These are phyloP conservation scores for Mycocentrospora acerina DNA, from an alignment of 2,329 filamentous ascomycete species.

Conservation along the genomic window DNA sequence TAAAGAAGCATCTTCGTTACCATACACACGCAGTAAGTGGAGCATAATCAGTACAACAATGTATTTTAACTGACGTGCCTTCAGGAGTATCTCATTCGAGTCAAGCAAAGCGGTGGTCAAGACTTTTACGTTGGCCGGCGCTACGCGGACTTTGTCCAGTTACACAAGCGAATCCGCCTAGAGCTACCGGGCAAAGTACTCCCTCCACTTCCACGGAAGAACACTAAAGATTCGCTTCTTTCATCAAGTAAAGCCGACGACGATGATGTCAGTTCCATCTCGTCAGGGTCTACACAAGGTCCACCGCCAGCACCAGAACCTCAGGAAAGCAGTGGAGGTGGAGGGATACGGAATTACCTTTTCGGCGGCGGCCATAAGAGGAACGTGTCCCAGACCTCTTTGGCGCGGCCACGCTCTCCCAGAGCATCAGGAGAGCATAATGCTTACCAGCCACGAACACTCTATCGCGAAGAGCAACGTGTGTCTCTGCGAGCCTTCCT, in stretches of 20 bases:
- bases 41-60: not conserved
- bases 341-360: conserved; percentile 49
- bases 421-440: conserved; percentile 36
- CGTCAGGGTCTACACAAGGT: conserved; percentile 73
- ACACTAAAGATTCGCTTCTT: conserved; percentile 73
- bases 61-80: conserved; percentile 3
- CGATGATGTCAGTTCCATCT: conserved; percentile 78
- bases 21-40: conserved; percentile 82
- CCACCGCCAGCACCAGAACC: conserved; percentile 45
- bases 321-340: conserved; percentile 38
- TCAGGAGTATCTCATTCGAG: conserved; percentile 84
- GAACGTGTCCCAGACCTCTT: conserved; percentile 44
- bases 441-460: conserved; percentile 47
- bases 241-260: conserved; percentile 60
- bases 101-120: conserved; percentile 73
- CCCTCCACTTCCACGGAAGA: conserved; percentile 85
- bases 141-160: conserved; percentile 81
- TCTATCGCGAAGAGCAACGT: conserved; percentile 87
- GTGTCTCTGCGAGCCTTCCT: conserved; percentile 90
- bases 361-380: conserved; percentile 43
- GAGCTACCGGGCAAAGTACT: conserved; percentile 91
- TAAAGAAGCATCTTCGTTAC: conserved; percentile 84
- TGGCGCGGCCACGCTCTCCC: conserved; percentile 32
- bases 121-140: conserved; percentile 80
- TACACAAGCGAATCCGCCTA: conserved; percentile 76